Percentiles rank a stretch among this genome's conserved stretches.
Evolutionary conservation across 1,284 basidiomycete genomes (phyloP).

Genomic region (Stygiomarasmius scandens): DNA sequence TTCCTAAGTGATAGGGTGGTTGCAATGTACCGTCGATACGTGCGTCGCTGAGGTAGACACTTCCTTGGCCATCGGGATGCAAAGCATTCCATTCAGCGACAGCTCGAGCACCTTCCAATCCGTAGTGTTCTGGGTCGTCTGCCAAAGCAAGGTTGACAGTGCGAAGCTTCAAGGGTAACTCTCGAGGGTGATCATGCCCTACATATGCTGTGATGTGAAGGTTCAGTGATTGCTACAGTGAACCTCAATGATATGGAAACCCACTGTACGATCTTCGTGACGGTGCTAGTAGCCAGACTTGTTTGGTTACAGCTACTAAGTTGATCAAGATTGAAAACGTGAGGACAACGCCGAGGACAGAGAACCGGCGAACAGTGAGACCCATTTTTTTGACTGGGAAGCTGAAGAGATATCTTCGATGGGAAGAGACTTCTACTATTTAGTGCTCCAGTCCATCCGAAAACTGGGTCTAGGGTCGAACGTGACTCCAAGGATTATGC

Average conservation of each 20-base stretch:
- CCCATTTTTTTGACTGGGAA: too few species aligned
- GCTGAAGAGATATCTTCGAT: too few species aligned
- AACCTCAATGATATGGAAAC: neutral
- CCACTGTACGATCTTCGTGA: neutral
- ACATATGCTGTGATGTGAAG: slow-evolving; percentile 11
- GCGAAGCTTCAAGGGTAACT: slow-evolving; percentile 16
- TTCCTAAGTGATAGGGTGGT: neutral
- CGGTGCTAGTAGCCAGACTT: neutral
- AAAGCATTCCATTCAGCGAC: slow-evolving; percentile 14
- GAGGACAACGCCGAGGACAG: neutral
- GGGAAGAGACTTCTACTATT: too few species aligned
- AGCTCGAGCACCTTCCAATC: slow-evolving; percentile 7
- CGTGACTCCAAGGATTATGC: too few species aligned
- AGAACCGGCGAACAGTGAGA: too few species aligned
- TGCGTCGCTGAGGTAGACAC: slow-evolving; percentile 14
- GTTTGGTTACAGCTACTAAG: neutral
- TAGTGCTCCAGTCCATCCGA: too few species aligned
- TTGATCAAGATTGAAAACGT: neutral
- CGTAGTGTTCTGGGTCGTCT: slow-evolving; percentile 17
- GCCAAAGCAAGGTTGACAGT: slow-evolving; percentile 16
- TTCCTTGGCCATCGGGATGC: slow-evolving; percentile 11
- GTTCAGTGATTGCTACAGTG: neutral
- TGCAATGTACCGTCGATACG: neutral
- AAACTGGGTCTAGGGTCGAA: too few species aligned
- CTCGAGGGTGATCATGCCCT: slow-evolving; percentile 15